Evolutionary conservation across 2,329 filamentous ascomycete genomes (phyloP), one percentile per base, ranked within the genome.

Genomic region (Phialophora chinensis): DNA sequence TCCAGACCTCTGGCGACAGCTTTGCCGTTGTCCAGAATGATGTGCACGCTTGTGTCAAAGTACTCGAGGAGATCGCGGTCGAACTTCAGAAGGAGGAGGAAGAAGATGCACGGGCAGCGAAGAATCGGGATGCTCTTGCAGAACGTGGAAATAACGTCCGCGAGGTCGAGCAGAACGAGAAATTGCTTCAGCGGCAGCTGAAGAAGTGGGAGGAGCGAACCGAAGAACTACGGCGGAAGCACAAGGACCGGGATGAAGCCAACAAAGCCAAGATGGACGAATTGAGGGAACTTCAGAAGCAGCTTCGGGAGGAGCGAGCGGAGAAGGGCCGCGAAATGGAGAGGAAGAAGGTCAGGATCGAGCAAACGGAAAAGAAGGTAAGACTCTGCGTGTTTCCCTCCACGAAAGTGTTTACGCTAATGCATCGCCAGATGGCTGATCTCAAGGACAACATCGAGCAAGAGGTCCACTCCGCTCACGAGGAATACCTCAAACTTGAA

Each of bases 301-400:
- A 88, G 75, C 82, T 98, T 67, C 91, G 90, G 0, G 91, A 94
- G 75, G 94, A 99, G 83, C 86, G 93, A 69, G 87, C 86, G 1
- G 92, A 95, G 62, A 96, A 96, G 80, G 90, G 90, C 38, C 90
- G 92, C 65, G 94, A 98, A 75, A 96, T 98, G 81, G 95, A 99
- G 82, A 88, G 91, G 75, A 85, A 93, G 73, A 88, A 91, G 72
- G 92, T 97, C n/a, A 85, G 93, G 67, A 98, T 99, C 70, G 95
- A 99, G 80, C 93, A 97, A 82, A 97, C 92, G 8, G 94, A 98
- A 85, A 98, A 98, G 83, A 98, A 98, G 91, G 93, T 93, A 83
- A 73, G 83, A 75, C 23, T 63, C 1, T 44, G 38, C 7, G 23
- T 44, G 50, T 14, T 7, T 6, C 25, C 23, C 38, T 69, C 12